A percentile compares a stretch with the other conserved stretches of the same genome.
phyloP scores from a whole-genome alignment of 805 yeast species.

The Pichia deserticola region DNA sequence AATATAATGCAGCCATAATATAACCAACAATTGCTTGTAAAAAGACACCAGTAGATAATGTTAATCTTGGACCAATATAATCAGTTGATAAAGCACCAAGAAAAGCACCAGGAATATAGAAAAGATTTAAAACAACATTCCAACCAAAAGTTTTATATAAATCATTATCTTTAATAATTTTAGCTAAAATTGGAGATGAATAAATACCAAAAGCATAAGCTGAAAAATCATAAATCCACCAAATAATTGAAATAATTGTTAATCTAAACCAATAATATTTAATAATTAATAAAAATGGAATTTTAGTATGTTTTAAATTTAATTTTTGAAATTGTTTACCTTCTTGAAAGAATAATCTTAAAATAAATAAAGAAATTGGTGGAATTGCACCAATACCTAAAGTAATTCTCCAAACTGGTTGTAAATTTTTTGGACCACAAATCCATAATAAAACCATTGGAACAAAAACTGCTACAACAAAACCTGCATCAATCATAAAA shows the following conservation, averaged over 20 bases:
- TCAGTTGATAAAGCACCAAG: conserved; percentile 84
- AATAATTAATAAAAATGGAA: conserved; percentile 63
- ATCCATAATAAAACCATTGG: conserved; percentile 85
- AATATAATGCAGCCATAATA: conserved; percentile 70
- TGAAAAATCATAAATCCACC: conserved; percentile 90
- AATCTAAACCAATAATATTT: conserved; percentile 84
- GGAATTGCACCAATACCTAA: conserved; percentile 87
- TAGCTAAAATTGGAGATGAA: conserved; percentile 60
- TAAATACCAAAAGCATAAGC: conserved; percentile 83
- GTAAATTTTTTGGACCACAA: conserved; percentile 59
- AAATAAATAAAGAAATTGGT: conserved; percentile 67
- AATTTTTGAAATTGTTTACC: conserved; percentile 63
- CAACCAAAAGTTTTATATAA: conserved; percentile 79
- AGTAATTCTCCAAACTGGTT: conserved; percentile 86
- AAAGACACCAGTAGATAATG: conserved; percentile 60
- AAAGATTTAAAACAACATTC: conserved; percentile 82
- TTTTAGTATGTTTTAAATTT: conserved; percentile 53
- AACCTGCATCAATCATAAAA: conserved; percentile 80
- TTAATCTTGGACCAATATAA: conserved; percentile 83
- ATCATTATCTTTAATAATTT: conserved; percentile 51
- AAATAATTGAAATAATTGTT: conserved; percentile 59
- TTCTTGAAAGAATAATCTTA: conserved; percentile 72
- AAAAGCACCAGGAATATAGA: conserved; percentile 86
- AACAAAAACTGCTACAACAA: conserved; percentile 75
- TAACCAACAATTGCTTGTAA: conserved; percentile 75